Evolutionary conservation across 1,139 yeast species (phyloP).

Genomic region (Saccharomycopsis hybrid): DNA sequence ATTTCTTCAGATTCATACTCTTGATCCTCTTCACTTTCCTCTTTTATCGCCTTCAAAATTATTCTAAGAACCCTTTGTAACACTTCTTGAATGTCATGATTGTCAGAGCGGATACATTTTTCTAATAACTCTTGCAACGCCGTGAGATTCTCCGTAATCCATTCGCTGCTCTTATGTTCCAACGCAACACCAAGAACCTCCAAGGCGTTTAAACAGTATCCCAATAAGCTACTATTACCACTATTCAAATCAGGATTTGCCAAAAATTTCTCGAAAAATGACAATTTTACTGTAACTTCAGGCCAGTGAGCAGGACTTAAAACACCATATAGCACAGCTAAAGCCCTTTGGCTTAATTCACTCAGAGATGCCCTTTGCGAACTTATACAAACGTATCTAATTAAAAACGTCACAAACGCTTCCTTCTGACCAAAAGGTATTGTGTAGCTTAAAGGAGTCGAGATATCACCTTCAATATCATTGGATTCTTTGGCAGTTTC

Average conservation of each 20-base stretch:
- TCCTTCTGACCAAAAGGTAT: conserved; percentile 82
- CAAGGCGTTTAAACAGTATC: conserved; percentile 81
- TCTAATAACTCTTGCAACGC: conserved; percentile 71
- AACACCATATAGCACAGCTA: conserved; percentile 66
- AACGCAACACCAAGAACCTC: conserved; percentile 86
- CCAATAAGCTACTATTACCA: conserved; percentile 39
- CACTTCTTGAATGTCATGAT: conserved; percentile 77
- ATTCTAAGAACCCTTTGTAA: conserved; percentile 67
- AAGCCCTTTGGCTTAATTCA: conserved; percentile 74
- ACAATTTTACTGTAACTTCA: conserved; percentile 76
- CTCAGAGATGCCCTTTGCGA: conserved; percentile 82
- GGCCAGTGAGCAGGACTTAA: conserved; percentile 77
- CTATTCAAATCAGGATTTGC: conserved; percentile 14
- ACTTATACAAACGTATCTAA: conserved; percentile 81
- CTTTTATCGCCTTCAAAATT: conserved; percentile 57
- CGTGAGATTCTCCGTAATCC: conserved; percentile 68
- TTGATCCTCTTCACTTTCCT: conserved; percentile 45
- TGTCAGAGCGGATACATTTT: conserved; percentile 76
- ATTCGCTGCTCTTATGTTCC: conserved; percentile 65
- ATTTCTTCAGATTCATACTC: conserved; percentile 54
- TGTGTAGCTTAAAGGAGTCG: conserved; percentile 4
- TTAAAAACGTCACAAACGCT: conserved; percentile 82
- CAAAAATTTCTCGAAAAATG: conserved; percentile 52
- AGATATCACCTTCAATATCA: neutral
- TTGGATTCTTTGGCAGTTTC: neutral